A percentile compares a stretch with the other conserved stretches of the same genome.
Evolutionary conservation across 2,329 filamentous ascomycete genomes (phyloP).

Genomic region (Gaeumannomyces tritici): DNA sequence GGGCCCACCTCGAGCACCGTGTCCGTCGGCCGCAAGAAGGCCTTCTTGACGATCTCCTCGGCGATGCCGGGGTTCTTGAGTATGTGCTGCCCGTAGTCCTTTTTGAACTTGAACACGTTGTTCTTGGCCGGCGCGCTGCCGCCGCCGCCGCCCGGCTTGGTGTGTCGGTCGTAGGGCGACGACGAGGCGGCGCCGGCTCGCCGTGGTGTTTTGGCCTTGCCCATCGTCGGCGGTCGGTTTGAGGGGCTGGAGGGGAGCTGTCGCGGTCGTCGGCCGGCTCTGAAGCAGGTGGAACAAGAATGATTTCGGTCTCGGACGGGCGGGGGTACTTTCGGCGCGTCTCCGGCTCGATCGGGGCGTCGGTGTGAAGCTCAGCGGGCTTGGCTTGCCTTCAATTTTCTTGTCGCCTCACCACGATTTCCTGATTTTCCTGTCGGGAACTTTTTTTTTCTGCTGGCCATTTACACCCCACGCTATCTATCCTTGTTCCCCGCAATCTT

Average conservation of each 20-base stretch:
- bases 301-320: not conserved
- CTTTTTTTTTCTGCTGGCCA: not conserved
- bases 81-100: conserved; percentile 77
- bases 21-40: conserved; percentile 81
- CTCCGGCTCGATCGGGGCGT: not conserved
- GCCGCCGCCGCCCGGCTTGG: conserved; percentile 13
- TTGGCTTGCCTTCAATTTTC: not conserved
- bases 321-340: not conserved
- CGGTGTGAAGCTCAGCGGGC: not conserved
- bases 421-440: not conserved
- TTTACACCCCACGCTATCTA: not conserved
- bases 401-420: not conserved
- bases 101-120: conserved; percentile 97
- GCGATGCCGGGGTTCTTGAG: conserved; percentile 48
- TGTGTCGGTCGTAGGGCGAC: conserved; percentile 23
- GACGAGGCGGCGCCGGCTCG: conserved; percentile 20
- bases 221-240: conserved; percentile 19
- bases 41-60: conserved; percentile 61
- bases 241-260: not conserved
- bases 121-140: conserved; percentile 38
- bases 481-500: not conserved
- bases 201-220: conserved; percentile 28
- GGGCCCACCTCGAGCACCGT: conserved; percentile 88
- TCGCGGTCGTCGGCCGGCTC: not conserved
- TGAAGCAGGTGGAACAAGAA: not conserved